phyloP scores from a whole-genome alignment of 225 moss, liverwort and hornwort genomes.

The Asterella californica region DNA sequence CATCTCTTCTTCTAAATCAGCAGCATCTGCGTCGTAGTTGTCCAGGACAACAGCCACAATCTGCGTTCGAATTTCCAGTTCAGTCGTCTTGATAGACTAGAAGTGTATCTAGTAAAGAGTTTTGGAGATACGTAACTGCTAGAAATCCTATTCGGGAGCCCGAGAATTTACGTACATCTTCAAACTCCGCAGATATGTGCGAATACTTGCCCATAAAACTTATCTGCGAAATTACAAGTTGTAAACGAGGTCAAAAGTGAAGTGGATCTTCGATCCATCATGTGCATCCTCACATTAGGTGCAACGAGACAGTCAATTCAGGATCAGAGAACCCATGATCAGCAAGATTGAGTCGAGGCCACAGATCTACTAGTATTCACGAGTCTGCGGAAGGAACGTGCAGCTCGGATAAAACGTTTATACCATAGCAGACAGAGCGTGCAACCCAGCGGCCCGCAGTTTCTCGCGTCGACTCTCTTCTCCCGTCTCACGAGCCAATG shows the following conservation, averaged over 20 bases:
- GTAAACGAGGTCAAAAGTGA: neutral
- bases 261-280: neutral
- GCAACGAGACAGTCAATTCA: neutral
- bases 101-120: neutral
- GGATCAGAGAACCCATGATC: neutral
- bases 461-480: constrained; percentile 54
- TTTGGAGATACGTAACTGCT: neutral
- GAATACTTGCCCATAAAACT: constrained; percentile 77
- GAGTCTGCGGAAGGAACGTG: neutral
- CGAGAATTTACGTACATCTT: constrained; percentile 48
- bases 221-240: constrained; percentile 47
- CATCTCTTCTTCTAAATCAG: constrained; percentile 49
- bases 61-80: constrained; percentile 30
- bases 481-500: constrained; percentile 61
- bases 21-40: constrained; percentile 67
- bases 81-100: neutral
- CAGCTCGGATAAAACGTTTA: neutral
- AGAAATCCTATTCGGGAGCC: neutral
- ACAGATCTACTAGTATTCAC: neutral
- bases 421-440: constrained; percentile 82
- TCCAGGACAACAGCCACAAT: constrained; percentile 77
- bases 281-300: neutral
- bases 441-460: constrained; percentile 80
- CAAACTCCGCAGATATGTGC: constrained; percentile 66
- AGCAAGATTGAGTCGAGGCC: neutral